Base-by-base conservation (phyloP, 2,329 filamentous ascomycete species). In the Talaromyces sp. region DNA sequence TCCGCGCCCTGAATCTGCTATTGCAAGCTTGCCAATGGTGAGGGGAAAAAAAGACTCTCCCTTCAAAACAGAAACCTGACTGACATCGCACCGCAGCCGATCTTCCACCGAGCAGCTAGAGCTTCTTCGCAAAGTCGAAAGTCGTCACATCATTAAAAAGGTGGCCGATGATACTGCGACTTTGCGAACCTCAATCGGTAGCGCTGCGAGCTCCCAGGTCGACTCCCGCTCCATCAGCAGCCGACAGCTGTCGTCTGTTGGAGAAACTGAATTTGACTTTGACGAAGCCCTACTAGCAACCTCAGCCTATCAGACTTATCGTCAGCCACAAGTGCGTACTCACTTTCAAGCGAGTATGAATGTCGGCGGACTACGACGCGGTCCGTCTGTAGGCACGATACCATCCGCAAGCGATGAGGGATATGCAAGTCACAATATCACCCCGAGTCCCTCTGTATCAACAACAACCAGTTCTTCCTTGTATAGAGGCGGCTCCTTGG, bases 11-110 rank as follows among this genome's bases (percentile, higher is more conserved):
- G 19, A 73, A 76, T 50, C 58, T 77, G 24, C 63, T 77, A 54
- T 63, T 77, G 24, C 72, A 76, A 60, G 73, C 72, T 32, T 73
- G 70, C 52, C 72, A 75, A 66, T 75, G 74, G 74, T 76, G 32
- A 56, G 56, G 48, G n/a, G 46, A 55, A 12, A n/a, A 8, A 3
- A 29, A 21, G 9, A 3, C n/a, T 11, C n/a, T 21, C 24, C 14
- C 35, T 43, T 26, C 14, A 41, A 12, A 11, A 55, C 21, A 19
- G 11, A 35, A 21, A 55, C 64, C 6, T 12, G n/a, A n/a, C n/a
- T 52, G 26, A 2, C 24, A 56, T 60, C 55, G 48, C 11, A 35
- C 17, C 12, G 31, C 58, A 74, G 72, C 61, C 71, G 68, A 54
- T 69, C 72, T 6, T 67, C 69, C 2, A 65, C 70, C 10, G 74